phyloP scores from a whole-genome alignment of 2,329 filamentous ascomycete species.

The Aspergillus udagawae region DNA sequence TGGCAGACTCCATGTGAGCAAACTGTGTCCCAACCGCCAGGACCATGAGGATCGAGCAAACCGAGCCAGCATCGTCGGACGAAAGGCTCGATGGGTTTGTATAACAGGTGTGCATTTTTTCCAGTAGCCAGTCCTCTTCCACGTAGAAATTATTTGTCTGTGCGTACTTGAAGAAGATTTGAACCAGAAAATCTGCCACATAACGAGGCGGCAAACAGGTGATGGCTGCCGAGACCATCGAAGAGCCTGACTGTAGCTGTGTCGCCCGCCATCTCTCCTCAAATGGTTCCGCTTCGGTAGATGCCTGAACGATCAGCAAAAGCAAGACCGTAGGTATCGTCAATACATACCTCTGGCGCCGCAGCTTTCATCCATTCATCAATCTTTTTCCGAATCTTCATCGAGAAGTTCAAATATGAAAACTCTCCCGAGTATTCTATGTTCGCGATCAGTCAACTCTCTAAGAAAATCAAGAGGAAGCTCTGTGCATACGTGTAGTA shows the following conservation, averaged over 20 bases:
- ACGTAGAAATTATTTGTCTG: slow-evolving; percentile 44
- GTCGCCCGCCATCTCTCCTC: slow-evolving; percentile 42
- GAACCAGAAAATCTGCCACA: slow-evolving; percentile 41
- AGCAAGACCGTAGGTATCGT: not conserved
- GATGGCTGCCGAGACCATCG: slow-evolving; percentile 33
- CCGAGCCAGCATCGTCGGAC: slow-evolving; percentile 37
- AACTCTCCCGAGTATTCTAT: slow-evolving; percentile 45
- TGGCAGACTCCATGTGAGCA: slow-evolving; percentile 39
- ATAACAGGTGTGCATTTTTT: slow-evolving; percentile 38
- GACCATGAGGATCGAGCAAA: slow-evolving; percentile 42
- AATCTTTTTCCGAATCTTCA: slow-evolving; percentile 41
- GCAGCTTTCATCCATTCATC: slow-evolving; percentile 41
- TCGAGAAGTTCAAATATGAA: slow-evolving; percentile 43
- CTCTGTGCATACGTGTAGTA: slow-evolving; percentile 32
- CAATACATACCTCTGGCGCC: slow-evolving; percentile 29
- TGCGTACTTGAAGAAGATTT: slow-evolving; percentile 43
- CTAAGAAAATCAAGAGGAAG: not conserved
- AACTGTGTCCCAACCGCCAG: slow-evolving; percentile 44
- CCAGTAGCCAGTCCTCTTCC: slow-evolving; percentile 39
- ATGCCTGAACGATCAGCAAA: slow-evolving; percentile 24
- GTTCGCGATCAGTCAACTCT: not conserved
- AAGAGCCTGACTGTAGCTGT: slow-evolving; percentile 39
- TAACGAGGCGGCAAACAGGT: slow-evolving; percentile 42
- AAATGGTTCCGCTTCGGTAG: slow-evolving; percentile 35
- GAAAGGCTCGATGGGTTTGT: slow-evolving; percentile 31